Percentiles rank a stretch among this genome's conserved stretches.
These are phyloP conservation scores for Meyerozyma carpophila DNA, from an alignment of 1,139 yeast genomes.

Conservation along the genomic window DNA sequence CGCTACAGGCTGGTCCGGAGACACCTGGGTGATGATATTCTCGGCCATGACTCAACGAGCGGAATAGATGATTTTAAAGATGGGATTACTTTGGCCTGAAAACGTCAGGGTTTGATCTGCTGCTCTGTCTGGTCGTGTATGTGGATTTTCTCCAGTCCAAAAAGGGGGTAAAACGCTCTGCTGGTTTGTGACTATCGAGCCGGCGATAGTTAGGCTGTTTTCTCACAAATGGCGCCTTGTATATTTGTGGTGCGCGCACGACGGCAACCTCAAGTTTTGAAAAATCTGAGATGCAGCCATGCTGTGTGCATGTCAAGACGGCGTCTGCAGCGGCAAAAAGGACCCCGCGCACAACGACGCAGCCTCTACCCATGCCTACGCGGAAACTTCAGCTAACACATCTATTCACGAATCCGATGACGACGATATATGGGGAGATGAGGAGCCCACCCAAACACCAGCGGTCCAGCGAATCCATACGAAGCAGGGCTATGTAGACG, in stretches of 20 bases:
- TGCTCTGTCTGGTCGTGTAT: background rate
- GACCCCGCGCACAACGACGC: background rate
- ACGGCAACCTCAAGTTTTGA: background rate
- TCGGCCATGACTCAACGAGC: constrained; percentile 22
- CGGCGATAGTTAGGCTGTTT: background rate
- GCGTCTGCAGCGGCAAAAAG: background rate
- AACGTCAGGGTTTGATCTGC: background rate
- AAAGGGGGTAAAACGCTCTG: background rate
- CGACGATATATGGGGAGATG: constrained; percentile 17
- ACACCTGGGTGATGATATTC: constrained; percentile 61
- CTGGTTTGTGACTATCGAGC: background rate
- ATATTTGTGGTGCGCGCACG: background rate
- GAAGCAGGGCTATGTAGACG: constrained; percentile 83
- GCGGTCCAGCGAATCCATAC: constrained; percentile 56
- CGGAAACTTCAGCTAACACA: background rate
- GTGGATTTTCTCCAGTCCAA: background rate
- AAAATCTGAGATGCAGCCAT: background rate
- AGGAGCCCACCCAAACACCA: constrained; percentile 7
- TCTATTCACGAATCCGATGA: constrained; percentile 17
- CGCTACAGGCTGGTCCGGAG: constrained; percentile 29
- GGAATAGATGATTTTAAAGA: background rate
- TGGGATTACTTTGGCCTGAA: background rate
- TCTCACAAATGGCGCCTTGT: background rate
- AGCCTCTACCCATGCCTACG: background rate
- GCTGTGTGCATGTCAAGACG: background rate